Evolutionary conservation across 169 alveolate genomes (phyloP).

Genomic region (Eimeria acervulina): DNA sequence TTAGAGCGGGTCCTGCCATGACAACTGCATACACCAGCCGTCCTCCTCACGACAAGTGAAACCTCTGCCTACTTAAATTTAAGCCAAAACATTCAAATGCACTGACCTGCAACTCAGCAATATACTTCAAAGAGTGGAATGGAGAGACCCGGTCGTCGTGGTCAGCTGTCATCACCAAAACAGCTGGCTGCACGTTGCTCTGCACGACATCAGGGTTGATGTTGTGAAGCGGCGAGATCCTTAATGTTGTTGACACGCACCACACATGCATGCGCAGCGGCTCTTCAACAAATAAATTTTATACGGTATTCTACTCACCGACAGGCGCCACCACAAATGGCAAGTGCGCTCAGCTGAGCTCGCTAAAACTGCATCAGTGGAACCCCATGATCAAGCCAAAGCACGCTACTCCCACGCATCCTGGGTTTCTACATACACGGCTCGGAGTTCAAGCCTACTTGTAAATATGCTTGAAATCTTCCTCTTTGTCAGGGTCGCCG

Average conservation of each 20-base stretch:
- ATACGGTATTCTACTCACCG: not conserved
- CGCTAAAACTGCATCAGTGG: too few species aligned
- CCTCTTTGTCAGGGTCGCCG: conserved; percentile 73
- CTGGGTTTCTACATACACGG: not conserved
- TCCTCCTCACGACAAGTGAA: not conserved
- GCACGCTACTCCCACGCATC: not conserved
- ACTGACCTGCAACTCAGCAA: conserved; percentile 73
- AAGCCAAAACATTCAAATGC: not conserved
- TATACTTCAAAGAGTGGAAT: conserved; percentile 73
- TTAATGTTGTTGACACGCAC: not conserved
- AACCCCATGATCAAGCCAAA: not conserved
- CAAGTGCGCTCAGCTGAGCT: not conserved
- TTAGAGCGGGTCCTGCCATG: not conserved
- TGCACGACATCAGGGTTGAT: conserved; percentile 7
- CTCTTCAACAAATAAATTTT: not conserved
- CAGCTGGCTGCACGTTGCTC: conserved; percentile 58
- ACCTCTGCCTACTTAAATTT: not conserved
- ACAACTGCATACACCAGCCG: not conserved
- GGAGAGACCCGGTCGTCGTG: conserved; percentile 83
- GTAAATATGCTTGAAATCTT: conserved; percentile 33
- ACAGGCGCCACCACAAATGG: not conserved
- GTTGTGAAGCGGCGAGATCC: conserved; percentile 80
- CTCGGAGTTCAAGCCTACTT: not conserved
- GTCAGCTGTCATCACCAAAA: conserved; percentile 75
- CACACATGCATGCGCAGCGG: not conserved